These are phyloP conservation scores for Blastosporella zonata DNA, from an alignment of 1,284 basidiomycete genomes.

Conservation along the genomic window DNA sequence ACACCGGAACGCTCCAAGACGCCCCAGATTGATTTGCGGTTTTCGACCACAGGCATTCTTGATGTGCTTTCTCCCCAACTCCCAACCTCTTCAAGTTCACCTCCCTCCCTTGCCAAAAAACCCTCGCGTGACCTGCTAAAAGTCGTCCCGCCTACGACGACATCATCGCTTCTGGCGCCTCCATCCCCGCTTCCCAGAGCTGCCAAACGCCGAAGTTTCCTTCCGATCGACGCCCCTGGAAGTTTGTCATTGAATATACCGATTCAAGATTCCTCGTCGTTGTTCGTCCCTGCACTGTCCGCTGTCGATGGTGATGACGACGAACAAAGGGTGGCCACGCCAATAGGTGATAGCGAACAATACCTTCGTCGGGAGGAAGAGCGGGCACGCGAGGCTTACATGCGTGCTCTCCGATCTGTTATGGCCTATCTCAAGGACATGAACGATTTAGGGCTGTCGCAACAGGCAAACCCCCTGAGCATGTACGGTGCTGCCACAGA, in stretches of 20 bases:
- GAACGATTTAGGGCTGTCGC: slow-evolving; percentile 77
- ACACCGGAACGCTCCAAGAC: slow-evolving; percentile 34
- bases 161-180: slow-evolving; percentile 44
- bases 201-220: slow-evolving; percentile 78
- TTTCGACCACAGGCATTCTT: slow-evolving; percentile 63
- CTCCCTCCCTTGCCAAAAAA: slow-evolving; percentile 28
- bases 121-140: slow-evolving; percentile 25
- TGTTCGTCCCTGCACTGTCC: slow-evolving; percentile 55
- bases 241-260: slow-evolving; percentile 45
- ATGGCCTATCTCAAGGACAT: slow-evolving; percentile 96
- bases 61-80: slow-evolving; percentile 35
- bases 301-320: slow-evolving; percentile 45
- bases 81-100: slow-evolving; percentile 29
- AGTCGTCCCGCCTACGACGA: slow-evolving; percentile 8
- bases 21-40: slow-evolving; percentile 65
- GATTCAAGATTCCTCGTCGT: slow-evolving; percentile 54
- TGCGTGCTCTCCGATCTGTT: slow-evolving; percentile 79
- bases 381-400: slow-evolving; percentile 64
- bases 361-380: slow-evolving; percentile 65
- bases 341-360: slow-evolving; percentile 48
- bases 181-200: slow-evolving; percentile 46
- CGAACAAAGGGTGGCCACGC: slow-evolving; percentile 33
- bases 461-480: slow-evolving; percentile 49
- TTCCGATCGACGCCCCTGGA: slow-evolving; percentile 68
- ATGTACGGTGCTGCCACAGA: slow-evolving; percentile 49